A percentile compares a stretch with the other conserved stretches of the same genome.
phyloP scores from a whole-genome alignment of 2,329 filamentous ascomycete genomes.

The Colletotrichum navitas region DNA sequence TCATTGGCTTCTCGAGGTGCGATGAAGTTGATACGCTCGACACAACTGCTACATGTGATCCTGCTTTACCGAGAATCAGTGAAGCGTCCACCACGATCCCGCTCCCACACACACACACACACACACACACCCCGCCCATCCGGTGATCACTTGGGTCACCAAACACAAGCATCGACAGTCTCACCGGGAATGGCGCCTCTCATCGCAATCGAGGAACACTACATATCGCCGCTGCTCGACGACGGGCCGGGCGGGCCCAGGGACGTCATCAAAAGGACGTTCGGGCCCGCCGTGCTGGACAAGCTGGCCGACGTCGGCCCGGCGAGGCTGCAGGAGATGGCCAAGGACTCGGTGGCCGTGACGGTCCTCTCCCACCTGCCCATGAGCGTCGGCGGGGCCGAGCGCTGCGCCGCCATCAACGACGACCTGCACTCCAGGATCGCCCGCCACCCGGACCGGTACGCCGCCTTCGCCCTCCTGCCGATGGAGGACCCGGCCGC shows the following conservation, averaged over 20 bases:
- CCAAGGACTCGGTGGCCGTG: conserved; percentile 12
- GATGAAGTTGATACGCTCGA: not conserved
- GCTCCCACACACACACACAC: no score
- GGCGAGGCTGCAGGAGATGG: conserved; percentile 18
- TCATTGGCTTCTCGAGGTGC: not conserved
- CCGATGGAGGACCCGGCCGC: conserved; percentile 44
- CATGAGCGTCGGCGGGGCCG: not conserved
- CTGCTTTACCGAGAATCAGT: not conserved
- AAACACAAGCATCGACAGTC: no score
- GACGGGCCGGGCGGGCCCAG: conserved; percentile 5
- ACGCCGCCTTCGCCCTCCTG: conserved; percentile 25
- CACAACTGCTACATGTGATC: not conserved
- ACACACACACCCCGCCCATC: not conserved
- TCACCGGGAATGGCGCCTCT: not conserved
- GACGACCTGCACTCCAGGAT: conserved; percentile 24
- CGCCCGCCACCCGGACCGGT: conserved; percentile 50
- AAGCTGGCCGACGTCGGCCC: conserved; percentile 25
- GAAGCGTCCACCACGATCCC: not conserved
- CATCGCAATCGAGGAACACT: conserved; percentile 32
- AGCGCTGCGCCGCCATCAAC: conserved; percentile 24
- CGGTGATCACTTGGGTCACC: not conserved
- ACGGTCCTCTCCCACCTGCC: conserved; percentile 29
- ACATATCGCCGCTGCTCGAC: conserved; percentile 15
- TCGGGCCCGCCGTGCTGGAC: conserved; percentile 3
- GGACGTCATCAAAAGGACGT: not conserved